These are phyloP conservation scores for Xylariaceae sp. DNA, from an alignment of 2,329 filamentous ascomycete genomes.

Conservation along the genomic window DNA sequence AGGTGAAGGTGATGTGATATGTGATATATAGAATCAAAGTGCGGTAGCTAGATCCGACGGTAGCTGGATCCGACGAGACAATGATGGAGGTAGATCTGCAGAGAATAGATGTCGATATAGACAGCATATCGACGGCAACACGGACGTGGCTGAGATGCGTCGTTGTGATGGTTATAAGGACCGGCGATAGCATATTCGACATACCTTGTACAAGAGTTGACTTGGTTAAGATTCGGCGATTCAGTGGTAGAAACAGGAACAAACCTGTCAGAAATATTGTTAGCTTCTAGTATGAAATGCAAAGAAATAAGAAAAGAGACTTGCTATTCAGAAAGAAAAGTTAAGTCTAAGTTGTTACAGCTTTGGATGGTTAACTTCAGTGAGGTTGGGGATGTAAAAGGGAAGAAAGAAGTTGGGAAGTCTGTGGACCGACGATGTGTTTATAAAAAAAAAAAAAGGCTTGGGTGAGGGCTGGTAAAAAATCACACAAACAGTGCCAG, in stretches of 20 bases:
- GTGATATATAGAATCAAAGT: no score
- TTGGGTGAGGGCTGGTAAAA: no score
- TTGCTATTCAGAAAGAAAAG: not conserved
- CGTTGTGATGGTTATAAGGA: not conserved
- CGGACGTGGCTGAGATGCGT: not conserved
- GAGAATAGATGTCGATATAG: not conserved
- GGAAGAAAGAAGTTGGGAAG: not conserved
- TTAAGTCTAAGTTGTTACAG: not conserved
- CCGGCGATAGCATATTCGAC: not conserved
- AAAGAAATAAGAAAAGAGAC: not conserved
- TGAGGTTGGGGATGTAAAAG: not conserved
- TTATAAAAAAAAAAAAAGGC: not conserved
- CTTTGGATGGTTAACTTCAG: not conserved
- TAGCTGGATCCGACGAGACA: no score
- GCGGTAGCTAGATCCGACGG: no score
- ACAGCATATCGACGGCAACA: not conserved
- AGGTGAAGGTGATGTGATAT: no score
- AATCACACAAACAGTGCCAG: no score
- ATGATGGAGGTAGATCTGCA: no score
- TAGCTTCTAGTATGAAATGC: slow-evolving; percentile 1
- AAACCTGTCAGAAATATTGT: slow-evolving; percentile 21
- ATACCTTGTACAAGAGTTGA: slow-evolving; percentile 34
- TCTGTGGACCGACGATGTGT: no score
- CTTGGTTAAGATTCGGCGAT: slow-evolving; percentile 20
- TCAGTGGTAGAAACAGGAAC: slow-evolving; percentile 28